Conservation (phyloP, 805 yeast genomes). For the Ogataea nitratoaversa region DNA sequence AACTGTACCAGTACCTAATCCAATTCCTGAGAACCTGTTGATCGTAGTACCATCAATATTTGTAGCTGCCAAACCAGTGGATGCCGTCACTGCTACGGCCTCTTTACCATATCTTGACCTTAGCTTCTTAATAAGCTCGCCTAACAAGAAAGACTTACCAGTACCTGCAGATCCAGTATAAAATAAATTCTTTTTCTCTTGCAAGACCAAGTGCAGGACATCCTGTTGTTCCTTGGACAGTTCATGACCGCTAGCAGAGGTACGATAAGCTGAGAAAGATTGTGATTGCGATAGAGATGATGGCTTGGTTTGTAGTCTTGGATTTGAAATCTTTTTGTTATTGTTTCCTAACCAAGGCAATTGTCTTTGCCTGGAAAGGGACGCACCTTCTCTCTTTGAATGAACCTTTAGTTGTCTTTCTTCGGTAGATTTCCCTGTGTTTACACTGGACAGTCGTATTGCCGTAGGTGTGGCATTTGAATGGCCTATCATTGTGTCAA, state of each 20-base stretch:
- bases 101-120: constrained; percentile 38
- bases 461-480: neutral
- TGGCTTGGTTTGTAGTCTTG: constrained; percentile 12
- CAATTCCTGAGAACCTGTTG: constrained; percentile 82
- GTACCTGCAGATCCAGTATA: constrained; percentile 80
- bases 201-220: constrained; percentile 49
- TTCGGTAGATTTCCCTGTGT: neutral
- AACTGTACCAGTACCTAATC: constrained; percentile 59
- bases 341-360: constrained; percentile 17
- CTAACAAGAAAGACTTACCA: constrained; percentile 70
- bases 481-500: neutral
- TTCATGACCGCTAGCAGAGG: constrained; percentile 1
- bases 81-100: constrained; percentile 83
- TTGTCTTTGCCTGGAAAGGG: constrained; percentile 14
- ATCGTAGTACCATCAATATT: constrained; percentile 89
- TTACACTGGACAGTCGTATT: constrained; percentile 1
- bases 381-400: constrained; percentile 1
- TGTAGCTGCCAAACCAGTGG: constrained; percentile 94
- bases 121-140: constrained; percentile 57
- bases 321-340: constrained; percentile 14
- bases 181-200: constrained; percentile 51
- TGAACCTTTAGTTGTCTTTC: constrained; percentile 5
- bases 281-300: neutral
- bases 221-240: constrained; percentile 37
- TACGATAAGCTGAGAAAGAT: neutral